Evolutionary conservation across 2,329 filamentous ascomycete genomes (phyloP).

Genomic region (Ophiostoma himal-ulmi): DNA sequence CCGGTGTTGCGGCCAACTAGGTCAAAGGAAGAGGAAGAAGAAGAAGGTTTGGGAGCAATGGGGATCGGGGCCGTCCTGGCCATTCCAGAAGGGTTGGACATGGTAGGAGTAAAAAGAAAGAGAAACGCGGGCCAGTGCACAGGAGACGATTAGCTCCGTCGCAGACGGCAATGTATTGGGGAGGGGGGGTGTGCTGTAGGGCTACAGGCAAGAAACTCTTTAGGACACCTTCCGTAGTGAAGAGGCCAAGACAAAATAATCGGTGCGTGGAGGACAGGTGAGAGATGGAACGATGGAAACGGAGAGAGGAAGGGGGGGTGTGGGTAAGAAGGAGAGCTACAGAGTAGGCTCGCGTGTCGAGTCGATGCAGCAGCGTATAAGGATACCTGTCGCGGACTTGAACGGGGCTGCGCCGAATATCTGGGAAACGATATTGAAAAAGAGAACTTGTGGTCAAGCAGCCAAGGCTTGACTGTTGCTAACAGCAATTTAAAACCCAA

Average conservation of each 20-base stretch:
- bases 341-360: not conserved
- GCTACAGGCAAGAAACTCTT: conserved; percentile 11
- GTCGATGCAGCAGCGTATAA: conserved; percentile 1
- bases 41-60: conserved; percentile 54
- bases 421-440: conserved; percentile 12
- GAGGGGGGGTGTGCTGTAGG: conserved; percentile 15
- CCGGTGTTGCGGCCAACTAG: conserved; percentile 25
- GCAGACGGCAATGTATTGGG: conserved; percentile 16
- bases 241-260: not conserved
- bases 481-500: not conserved
- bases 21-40: conserved; percentile 35
- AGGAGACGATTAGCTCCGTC: conserved; percentile 12
- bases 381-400: conserved; percentile 8
- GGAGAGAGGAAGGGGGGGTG: conserved; percentile 18
- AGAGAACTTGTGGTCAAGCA: not conserved
- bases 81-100: conserved; percentile 51
- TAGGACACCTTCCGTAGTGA: not conserved
- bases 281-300: conserved; percentile 7
- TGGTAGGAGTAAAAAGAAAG: conserved; percentile 34
- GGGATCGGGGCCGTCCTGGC: conserved; percentile 59
- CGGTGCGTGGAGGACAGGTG: conserved; percentile 3
- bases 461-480: not conserved
- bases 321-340: conserved; percentile 14
- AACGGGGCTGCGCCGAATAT: conserved; percentile 13
- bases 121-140: not conserved